These are phyloP conservation scores for Neurospora sp. DNA, from an alignment of 495 filamentous ascomycete genomes.

Conservation along the genomic window DNA sequence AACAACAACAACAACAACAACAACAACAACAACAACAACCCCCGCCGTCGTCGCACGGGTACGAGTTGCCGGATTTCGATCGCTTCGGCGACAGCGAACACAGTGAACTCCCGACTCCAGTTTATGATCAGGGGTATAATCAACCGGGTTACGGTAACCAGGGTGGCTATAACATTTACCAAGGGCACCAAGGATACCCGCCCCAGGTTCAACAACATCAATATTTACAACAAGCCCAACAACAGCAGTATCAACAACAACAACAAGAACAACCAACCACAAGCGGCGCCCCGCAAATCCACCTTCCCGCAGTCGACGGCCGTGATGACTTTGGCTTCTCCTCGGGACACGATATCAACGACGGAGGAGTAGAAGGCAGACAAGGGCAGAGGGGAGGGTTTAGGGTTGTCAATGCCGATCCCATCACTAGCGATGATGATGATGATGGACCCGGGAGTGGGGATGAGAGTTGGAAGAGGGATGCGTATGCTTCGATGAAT, in stretches of 20 bases:
- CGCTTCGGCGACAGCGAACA: constrained; percentile 13
- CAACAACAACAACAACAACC: neutral
- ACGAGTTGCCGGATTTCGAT: constrained; percentile 23
- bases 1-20: too few relatives aligned
- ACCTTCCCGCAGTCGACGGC: constrained; percentile 32
- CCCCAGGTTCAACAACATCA: neutral
- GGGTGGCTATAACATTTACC: neutral
- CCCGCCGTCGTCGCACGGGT: constrained; percentile 13
- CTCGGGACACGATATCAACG: neutral
- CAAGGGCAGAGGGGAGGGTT: neutral
- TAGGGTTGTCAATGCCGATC: neutral
- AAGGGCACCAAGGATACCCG: neutral
- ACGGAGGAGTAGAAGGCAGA: neutral
- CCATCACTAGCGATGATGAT: neutral
- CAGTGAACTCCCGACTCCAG: neutral
- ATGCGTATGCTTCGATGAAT: constrained; percentile 25
- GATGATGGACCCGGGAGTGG: neutral
- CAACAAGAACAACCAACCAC: constrained; percentile 6
- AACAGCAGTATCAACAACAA: neutral
- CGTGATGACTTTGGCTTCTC: constrained; percentile 3
- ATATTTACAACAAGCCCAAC: neutral
- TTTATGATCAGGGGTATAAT: neutral
- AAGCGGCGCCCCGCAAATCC: constrained; percentile 27
- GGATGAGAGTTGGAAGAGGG: constrained; percentile 21
- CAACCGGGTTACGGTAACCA: neutral